Evolutionary conservation across 805 yeast genomes (phyloP), one percentile per base, ranked within the genome.

Genomic region (Cyberlindnera xylosilytica): DNA sequence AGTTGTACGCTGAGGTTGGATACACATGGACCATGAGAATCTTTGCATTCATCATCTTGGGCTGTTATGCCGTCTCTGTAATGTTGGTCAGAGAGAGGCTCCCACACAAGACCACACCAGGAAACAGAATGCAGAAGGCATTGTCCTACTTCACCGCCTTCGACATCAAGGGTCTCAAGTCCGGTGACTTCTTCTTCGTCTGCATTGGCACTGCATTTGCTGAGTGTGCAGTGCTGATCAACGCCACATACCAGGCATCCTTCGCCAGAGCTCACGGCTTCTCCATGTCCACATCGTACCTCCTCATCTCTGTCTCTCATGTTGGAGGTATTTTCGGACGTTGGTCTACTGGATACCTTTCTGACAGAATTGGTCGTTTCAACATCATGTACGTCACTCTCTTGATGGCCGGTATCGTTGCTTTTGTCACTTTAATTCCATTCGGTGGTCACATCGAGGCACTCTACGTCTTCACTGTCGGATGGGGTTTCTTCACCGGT

Each of bases 21-120:
- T 79, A 66, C 49, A 58, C 65, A 3, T 80, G 85, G 84, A 76
- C 83, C 1, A 64, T 78, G 49, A 62, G 84, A 54, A 65, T 70
- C 19, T 53, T 76, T 27, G 78, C 74, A 1, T 72, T 78, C 41
- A 53, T 77, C 4, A 60, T 69, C 36, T 46, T 72, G 8, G 67
- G 50, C 4, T 62, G 75, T 36, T 56, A 68, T 34, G 15, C 50
- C 1, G 26, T 65, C 10, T 60, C 74, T 2, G 36, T 62, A 4
- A n/a, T 61, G 3, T 47, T 74, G 10, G 64, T 66, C 4, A 65
- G 53, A 30, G 77, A 74, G 41, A 66, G 80, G 53, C 52, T 71
- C 46, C 65, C 49, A 39, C 62, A 33, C 41, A 54, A 51, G 49
- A 48, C 33, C 41, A 46, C 41, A 41, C 58, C 38, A 53, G 60